Evolutionary conservation across 192 early-diverging fungal species (phyloP), one percentile per base, ranked within the genome.

Genomic region (Podila epicladia): DNA sequence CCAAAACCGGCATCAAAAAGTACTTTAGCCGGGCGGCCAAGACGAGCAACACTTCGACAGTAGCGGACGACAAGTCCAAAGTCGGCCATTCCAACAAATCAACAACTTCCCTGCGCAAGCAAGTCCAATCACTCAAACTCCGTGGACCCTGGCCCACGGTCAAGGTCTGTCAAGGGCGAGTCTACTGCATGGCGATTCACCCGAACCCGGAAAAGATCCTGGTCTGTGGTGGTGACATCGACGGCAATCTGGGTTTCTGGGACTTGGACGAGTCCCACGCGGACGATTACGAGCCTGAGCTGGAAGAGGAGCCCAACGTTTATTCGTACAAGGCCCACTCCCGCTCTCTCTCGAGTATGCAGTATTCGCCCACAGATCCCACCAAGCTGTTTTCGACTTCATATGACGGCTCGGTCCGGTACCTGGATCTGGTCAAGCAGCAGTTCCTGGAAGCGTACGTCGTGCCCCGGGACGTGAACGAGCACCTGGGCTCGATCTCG

Each of bases 351-450:
- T 85, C 86, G 9, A 82, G 84, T 48, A 72, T 90, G 58, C 74
- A 85, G 64, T 90, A 86, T 60, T 82, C 74, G 4, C 84, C 84
- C 3, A 77, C 80, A 0, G 82, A 91, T 58, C 57, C 83, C 5
- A 84, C 83, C 35, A 85, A 85, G 64, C 61, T 91, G 12, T 85
- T 82, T 29, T 77, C 87, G 2, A 85, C 84, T 1, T 91, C 90
- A 0, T 92, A 90, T 67, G 91, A 92, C 62, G 90, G 88, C 4
- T 85, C 86, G 2, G 65, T 93, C 15, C 87, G 89, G 13, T 82
- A 70, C n/a, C 75, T 90, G 67, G 92, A 93, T 66, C 74, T 93
- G 70, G 82, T 87, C 22, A 83, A 85, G 63, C 71, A 83, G 32
- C 61, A 73, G 53, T 86, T 89, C 62, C 55, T 83, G 13, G 89